phyloP scores from a whole-genome alignment of 805 yeast species.

The Candida alai region DNA sequence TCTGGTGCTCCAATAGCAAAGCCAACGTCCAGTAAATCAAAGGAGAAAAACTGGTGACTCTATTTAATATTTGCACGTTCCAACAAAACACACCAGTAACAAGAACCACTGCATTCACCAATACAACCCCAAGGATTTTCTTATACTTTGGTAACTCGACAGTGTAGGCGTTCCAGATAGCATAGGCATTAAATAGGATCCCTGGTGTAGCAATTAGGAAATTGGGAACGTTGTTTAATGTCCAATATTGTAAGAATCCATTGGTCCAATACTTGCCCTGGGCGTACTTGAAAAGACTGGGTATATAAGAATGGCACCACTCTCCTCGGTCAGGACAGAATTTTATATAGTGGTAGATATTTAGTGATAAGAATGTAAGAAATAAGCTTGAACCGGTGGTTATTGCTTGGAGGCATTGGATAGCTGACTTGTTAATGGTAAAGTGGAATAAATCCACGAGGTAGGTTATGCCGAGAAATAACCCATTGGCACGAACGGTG shows the following conservation, averaged over 20 bases:
- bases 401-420: constrained; percentile 28
- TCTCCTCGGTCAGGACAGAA: constrained; percentile 72
- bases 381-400: constrained; percentile 57
- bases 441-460: constrained; percentile 48
- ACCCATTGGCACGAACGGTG: constrained; percentile 70
- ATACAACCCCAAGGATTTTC: constrained; percentile 34
- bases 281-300: constrained; percentile 64
- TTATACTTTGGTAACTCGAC: constrained; percentile 28
- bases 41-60: constrained; percentile 78
- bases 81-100: constrained; percentile 56
- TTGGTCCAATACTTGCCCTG: constrained; percentile 81
- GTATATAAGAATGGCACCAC: constrained; percentile 66
- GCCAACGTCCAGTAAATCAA: constrained; percentile 70
- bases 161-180: constrained; percentile 35
- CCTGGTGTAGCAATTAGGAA: constrained; percentile 75
- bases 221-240: constrained; percentile 74
- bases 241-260: constrained; percentile 84
- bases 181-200: constrained; percentile 39
- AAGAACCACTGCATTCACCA: constrained; percentile 42
- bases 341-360: constrained; percentile 47
- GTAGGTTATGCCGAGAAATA: constrained; percentile 67
- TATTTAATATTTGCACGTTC: constrained; percentile 82
- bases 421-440: constrained; percentile 12
- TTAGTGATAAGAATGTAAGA: constrained; percentile 41
- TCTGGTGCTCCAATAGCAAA: constrained; percentile 20